Percentiles rank a stretch among this genome's conserved stretches.
These are phyloP conservation scores for Teunomyces atbi DNA, from an alignment of 805 yeast genomes.

Conservation along the genomic window DNA sequence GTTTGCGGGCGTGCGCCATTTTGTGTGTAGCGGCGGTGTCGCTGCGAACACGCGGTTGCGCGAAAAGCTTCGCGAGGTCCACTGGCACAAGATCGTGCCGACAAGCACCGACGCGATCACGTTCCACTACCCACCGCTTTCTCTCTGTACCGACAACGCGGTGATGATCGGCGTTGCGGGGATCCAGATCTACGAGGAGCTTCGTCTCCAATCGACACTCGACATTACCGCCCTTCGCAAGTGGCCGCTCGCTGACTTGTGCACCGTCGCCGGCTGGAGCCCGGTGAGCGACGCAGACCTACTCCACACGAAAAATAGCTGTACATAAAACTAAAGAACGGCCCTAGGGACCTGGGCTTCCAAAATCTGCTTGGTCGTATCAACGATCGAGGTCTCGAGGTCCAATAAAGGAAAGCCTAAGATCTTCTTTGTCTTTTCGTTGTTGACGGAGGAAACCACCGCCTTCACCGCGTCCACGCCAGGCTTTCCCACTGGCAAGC, in stretches of 20 bases:
- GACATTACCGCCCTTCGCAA: slow-evolving; percentile 64
- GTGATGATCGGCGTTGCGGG: slow-evolving; percentile 99
- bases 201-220: slow-evolving; percentile 47
- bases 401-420: slow-evolving; percentile 19
- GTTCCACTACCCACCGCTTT: slow-evolving; percentile 65
- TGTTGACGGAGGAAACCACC: slow-evolving; percentile 8
- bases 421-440: slow-evolving; percentile 15
- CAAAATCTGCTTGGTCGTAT: slow-evolving; percentile 22
- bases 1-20: slow-evolving; percentile 44
- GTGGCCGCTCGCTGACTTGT: slow-evolving; percentile 72
- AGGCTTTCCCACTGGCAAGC: slow-evolving; percentile 17
- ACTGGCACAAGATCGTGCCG: slow-evolving; percentile 7
- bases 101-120: slow-evolving; percentile 11
- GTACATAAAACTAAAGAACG: slow-evolving; percentile 62
- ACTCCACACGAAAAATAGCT: slow-evolving; percentile 29
- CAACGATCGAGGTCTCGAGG: slow-evolving; percentile 19
- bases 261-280: slow-evolving; percentile 53
- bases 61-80: slow-evolving; percentile 37
- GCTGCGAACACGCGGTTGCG: slow-evolving; percentile 70
- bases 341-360: neutral
- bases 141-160: slow-evolving; percentile 90
- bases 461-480: slow-evolving; percentile 4
- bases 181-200: slow-evolving; percentile 71
- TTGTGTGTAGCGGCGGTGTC: slow-evolving; percentile 94
- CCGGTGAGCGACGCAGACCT: slow-evolving; percentile 19